Evolutionary conservation across 2,329 filamentous ascomycete species (phyloP).

Genomic region (Aspergillus uvarum): DNA sequence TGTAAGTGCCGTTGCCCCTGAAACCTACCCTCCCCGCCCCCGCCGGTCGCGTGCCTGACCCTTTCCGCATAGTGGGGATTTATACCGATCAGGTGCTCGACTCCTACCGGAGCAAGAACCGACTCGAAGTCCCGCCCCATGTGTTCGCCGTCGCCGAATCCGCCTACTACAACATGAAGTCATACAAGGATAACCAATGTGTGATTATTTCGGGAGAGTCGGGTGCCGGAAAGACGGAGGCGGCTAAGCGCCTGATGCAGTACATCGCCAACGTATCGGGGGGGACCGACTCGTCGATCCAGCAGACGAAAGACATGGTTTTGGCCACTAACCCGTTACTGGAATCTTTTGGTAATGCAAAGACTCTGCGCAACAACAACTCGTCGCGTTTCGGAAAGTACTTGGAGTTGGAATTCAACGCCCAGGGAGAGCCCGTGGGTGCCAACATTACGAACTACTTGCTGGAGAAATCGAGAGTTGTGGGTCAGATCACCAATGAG

Average conservation of each 20-base stretch:
- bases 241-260: slow-evolving; percentile 98
- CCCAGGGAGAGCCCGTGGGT: slow-evolving; percentile 85
- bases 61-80: slow-evolving; percentile 71
- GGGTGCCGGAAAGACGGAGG: slow-evolving; percentile 96
- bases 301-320: slow-evolving; percentile 99
- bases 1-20: slow-evolving; percentile 48
- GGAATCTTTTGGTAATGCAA: slow-evolving; percentile 97
- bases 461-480: slow-evolving; percentile 90
- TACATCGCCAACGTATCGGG: slow-evolving; percentile 98
- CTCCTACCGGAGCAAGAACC: slow-evolving; percentile 94
- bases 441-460: slow-evolving; percentile 98
- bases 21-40: not conserved
- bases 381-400: slow-evolving; percentile 98
- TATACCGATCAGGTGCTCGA: slow-evolving; percentile 94
- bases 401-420: slow-evolving; percentile 93
- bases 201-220: slow-evolving; percentile 99
- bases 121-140: slow-evolving; percentile 87
- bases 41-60: slow-evolving; percentile 2
- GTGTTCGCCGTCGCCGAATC: slow-evolving; percentile 97
- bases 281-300: slow-evolving; percentile 78
- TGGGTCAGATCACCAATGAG: slow-evolving; percentile 92
- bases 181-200: slow-evolving; percentile 97
- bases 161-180: slow-evolving; percentile 99
- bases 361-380: slow-evolving; percentile 97
- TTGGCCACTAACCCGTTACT: slow-evolving; percentile 95